Evolutionary conservation across 371 early-diverging fungal species (phyloP), one percentile per base, ranked within the genome.

Genomic region (Mucor saturninus): DNA sequence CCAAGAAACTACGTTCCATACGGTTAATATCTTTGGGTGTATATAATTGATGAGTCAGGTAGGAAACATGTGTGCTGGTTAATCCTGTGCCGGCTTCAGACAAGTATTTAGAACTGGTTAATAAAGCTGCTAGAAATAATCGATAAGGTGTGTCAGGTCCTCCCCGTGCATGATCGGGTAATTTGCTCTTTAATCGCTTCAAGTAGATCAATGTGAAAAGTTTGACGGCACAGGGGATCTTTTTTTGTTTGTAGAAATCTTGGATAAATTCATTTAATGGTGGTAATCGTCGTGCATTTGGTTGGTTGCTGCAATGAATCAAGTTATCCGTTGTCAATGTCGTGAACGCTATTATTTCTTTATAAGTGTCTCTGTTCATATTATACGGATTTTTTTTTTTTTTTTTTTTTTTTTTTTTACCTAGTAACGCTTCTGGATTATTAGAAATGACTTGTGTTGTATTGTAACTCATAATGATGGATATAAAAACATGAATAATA

Each of bases 1-100:
- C 75, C 15, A 89, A 74, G 67, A 89, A 79, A 3, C 83, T 84
- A 26, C 87, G 75, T 67, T 89, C 89, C 88, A 88, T 88, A 13
- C 75, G 77, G 54, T 84, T 76, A 56, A 89, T 80, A 57, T 89
- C 86, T 31, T 70, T 68, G 6, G 74, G 69, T 8, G 80, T 73
- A 55, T 85, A 89, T 26, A 84, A 62, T 30, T 82, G 84, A 32
- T 75, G 73, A 0, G 86, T 83, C 28, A 86, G 80, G 30, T 64
- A 66, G 8, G 83, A 79, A 37, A 89, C 72, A 4, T 49, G 53
- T 1, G 29, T 45, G 43, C 59, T 71, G 0, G 68, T 73, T 21
- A 73, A 52, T 0, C 72, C 72, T 8, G 60, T 61, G 13, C 71
- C 67, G 31, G 53, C 52, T 50, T 73, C 74, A 11, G 64, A 63